Percentiles rank a stretch among this genome's conserved stretches.
phyloP scores from a whole-genome alignment of 768 basidiomycete species.

The Calocera viscosa region DNA sequence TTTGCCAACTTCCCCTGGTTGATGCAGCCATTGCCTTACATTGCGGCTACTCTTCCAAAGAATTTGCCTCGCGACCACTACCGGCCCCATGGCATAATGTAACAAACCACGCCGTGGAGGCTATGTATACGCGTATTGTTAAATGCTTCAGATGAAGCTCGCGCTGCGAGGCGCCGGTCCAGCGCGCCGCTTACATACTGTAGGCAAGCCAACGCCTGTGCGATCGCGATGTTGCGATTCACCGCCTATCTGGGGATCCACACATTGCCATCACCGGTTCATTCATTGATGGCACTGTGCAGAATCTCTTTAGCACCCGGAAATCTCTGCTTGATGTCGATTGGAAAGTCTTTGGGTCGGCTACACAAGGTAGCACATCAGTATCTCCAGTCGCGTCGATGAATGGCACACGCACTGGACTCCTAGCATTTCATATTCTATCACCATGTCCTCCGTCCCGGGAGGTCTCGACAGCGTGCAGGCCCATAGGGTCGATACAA shows the following conservation, averaged over 20 bases:
- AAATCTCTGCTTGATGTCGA: neutral
- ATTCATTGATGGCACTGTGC: neutral
- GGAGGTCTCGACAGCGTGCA: neutral
- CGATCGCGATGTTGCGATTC: neutral
- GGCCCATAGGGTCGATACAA: constrained; percentile 38
- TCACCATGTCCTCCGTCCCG: neutral
- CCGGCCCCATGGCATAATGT: no score
- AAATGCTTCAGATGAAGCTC: no score
- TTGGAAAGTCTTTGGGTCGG: neutral
- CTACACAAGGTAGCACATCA: neutral
- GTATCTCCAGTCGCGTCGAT: neutral
- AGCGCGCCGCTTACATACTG: no score
- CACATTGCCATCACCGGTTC: neutral
- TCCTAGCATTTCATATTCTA: neutral
- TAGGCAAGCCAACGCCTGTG: no score
- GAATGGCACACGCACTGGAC: neutral
- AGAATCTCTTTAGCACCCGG: neutral
- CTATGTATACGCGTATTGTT: no score
- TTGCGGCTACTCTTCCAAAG: no score
- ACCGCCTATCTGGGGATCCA: neutral
- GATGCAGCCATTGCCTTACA: no score
- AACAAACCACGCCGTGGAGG: no score
- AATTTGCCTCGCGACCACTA: no score
- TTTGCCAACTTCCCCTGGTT: no score
- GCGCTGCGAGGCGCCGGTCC: no score